Percentiles rank a stretch among this genome's conserved stretches.
Evolutionary conservation across 306 rosid genomes (phyloP).

Genomic region (Rosa persica): DNA sequence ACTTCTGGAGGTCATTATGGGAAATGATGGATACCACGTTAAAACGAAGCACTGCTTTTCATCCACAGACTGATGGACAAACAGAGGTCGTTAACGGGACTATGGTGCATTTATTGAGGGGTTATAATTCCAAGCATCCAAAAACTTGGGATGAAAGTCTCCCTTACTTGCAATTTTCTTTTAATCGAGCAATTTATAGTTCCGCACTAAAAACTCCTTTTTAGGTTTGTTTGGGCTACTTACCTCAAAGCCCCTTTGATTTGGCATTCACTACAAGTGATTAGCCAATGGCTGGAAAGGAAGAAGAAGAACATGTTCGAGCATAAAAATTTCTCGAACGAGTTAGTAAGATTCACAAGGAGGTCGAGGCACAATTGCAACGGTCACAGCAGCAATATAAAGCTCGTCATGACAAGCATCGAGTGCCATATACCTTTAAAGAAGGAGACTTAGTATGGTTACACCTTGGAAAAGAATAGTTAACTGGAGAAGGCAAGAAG

Average conservation of each 20-base stretch:
- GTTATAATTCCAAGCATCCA: conserved; percentile 1
- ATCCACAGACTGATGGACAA: not conserved
- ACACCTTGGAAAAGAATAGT: not conserved
- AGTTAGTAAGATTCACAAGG: no score
- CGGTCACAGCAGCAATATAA: not conserved
- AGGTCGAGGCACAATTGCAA: not conserved
- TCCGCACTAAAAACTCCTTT: conserved; percentile 1
- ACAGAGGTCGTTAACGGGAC: not conserved
- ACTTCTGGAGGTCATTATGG: not conserved
- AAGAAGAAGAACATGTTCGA: not conserved
- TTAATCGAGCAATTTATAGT: not conserved
- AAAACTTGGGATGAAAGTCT: conserved; percentile 10
- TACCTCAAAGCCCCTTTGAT: conserved; percentile 9
- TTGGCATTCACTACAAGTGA: not conserved
- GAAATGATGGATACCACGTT: not conserved
- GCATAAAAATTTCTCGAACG: no score
- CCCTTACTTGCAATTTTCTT: conserved; percentile 1
- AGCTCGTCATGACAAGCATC: not conserved
- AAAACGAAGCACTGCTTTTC: not conserved
- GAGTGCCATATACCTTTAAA: not conserved
- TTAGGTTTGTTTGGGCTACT: not conserved
- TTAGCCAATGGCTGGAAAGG: not conserved
- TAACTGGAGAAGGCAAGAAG: not conserved
- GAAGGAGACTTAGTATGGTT: conserved; percentile 9
- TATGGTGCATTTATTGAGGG: not conserved